Conservation (phyloP, 2,329 filamentous ascomycete genomes). For the Cladosporium sp. region DNA sequence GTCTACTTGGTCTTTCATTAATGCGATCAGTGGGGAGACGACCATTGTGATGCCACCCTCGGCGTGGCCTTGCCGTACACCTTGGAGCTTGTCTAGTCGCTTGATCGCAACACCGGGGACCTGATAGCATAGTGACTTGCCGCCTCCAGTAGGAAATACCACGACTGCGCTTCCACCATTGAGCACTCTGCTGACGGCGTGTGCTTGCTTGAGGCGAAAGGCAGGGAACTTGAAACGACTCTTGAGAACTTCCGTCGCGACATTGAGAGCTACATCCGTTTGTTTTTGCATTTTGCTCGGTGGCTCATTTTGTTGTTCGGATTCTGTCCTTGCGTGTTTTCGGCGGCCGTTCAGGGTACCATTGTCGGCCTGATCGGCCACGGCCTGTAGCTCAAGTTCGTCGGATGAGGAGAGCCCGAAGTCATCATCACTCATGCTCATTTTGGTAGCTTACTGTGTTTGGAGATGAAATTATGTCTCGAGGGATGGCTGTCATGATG, state of each 20-base stretch:
- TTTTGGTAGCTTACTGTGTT: background rate
- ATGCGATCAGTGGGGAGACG: conserved; percentile 50
- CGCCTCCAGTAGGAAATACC: conserved; percentile 38
- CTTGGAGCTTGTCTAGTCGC: conserved; percentile 32
- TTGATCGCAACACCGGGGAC: conserved; percentile 40
- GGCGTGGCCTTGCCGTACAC: conserved; percentile 23
- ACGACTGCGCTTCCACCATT: conserved; percentile 39
- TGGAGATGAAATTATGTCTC: too few relatives aligned
- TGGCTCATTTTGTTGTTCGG: background rate
- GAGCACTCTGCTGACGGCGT: conserved; percentile 39
- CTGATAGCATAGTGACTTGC: conserved; percentile 40
- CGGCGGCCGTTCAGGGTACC: background rate
- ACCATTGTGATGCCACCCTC: conserved; percentile 50
- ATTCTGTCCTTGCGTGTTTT: conserved; percentile 3
- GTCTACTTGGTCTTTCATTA: conserved; percentile 59
- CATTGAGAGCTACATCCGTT: background rate
- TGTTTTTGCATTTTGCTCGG: background rate
- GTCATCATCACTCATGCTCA: conserved; percentile 16
- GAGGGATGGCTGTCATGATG: too few relatives aligned
- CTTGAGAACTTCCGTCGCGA: conserved; percentile 33
- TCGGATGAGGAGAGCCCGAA: conserved; percentile 22
- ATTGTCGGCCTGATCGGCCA: background rate
- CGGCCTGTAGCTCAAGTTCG: conserved; percentile 19
- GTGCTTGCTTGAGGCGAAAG: conserved; percentile 43
- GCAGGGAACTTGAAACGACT: conserved; percentile 36